Percentiles rank a stretch among this genome's conserved stretches.
Conservation (phyloP, 805 yeast genomes). For the Pichia paraexigua region DNA sequence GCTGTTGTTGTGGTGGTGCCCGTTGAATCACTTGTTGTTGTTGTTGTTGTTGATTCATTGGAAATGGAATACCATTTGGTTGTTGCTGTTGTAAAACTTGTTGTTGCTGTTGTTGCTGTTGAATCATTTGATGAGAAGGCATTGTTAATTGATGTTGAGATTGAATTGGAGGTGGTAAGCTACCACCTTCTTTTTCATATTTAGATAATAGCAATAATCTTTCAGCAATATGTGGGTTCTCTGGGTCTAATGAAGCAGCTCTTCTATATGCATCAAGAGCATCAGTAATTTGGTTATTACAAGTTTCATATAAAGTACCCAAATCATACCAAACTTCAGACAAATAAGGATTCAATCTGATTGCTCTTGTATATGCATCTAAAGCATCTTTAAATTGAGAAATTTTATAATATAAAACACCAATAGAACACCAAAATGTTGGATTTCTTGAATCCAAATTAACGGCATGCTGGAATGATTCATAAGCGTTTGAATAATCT, state of each 20-base stretch:
- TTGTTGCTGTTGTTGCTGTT: constrained; percentile 28
- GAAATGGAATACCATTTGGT: constrained; percentile 8
- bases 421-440: constrained; percentile 95
- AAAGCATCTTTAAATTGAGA: constrained; percentile 94
- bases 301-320: constrained; percentile 94
- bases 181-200: constrained; percentile 62
- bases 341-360: constrained; percentile 89
- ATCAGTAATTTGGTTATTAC: constrained; percentile 90
- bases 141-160: constrained; percentile 46
- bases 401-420: constrained; percentile 93
- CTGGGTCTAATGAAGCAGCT: constrained; percentile 92
- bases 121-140: constrained; percentile 33
- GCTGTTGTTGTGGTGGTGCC: constrained; percentile 5
- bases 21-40: constrained; percentile 13
- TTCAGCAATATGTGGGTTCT: constrained; percentile 88
- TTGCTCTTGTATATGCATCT: constrained; percentile 96
- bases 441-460: constrained; percentile 95
- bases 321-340: constrained; percentile 98
- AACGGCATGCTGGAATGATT: constrained; percentile 97
- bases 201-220: constrained; percentile 79
- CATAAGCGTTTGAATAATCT: constrained; percentile 93
- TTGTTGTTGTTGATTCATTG: constrained; percentile 20
- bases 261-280: constrained; percentile 96
- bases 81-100: constrained; percentile 28
- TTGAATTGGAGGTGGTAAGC: constrained; percentile 45